phyloP scores from a whole-genome alignment of 306 rosid species.

The Vigna angularis region DNA sequence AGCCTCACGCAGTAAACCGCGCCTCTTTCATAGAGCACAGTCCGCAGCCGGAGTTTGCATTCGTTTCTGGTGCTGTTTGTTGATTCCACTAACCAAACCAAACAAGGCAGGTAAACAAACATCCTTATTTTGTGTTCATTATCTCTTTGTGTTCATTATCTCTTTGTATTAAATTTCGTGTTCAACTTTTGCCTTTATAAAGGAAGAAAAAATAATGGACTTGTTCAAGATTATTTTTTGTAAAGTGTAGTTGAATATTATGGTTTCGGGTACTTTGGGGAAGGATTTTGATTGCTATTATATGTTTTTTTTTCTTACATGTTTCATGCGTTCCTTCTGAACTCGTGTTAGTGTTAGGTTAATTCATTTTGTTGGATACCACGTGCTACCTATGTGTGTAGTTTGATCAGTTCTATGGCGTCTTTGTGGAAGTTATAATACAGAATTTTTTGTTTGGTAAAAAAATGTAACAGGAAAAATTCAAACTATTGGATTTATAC shows the following conservation, averaged over 20 bases:
- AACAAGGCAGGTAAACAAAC: slow-evolving; percentile 34
- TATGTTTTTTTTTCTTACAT: no score
- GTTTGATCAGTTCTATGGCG: background rate
- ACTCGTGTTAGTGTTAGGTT: no score
- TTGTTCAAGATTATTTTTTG: no score
- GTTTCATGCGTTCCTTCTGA: no score
- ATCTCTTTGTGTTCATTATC: background rate
- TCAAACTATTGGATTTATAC: background rate
- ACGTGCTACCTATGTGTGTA: background rate
- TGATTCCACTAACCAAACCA: background rate
- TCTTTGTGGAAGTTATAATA: background rate
- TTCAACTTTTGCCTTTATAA: background rate
- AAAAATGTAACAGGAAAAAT: background rate
- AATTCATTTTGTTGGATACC: no score
- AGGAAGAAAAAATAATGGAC: background rate
- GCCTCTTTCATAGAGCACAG: background rate
- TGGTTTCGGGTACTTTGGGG: background rate
- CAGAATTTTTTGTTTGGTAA: background rate
- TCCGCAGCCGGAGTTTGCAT: background rate
- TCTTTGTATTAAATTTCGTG: background rate
- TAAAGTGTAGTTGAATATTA: background rate
- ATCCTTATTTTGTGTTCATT: background rate
- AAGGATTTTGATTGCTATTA: no score
- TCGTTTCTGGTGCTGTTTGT: background rate
- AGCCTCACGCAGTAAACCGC: background rate